Conservation (phyloP, 371 early-diverging fungal genomes). For the Gilbertella persicaria region DNA sequence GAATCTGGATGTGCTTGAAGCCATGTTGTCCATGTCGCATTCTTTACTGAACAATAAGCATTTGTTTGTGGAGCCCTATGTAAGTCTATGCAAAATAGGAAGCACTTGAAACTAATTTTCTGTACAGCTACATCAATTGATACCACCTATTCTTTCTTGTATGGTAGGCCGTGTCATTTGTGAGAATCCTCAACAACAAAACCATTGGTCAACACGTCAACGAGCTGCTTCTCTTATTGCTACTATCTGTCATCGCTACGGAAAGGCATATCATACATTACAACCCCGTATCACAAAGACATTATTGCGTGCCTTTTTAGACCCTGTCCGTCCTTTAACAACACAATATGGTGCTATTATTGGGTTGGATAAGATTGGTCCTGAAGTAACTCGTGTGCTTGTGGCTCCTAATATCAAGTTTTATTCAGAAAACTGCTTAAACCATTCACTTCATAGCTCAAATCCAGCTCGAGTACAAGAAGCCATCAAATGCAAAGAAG, state of each 20-base stretch:
- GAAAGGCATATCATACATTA: slow-evolving; percentile 80
- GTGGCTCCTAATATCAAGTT: slow-evolving; percentile 78
- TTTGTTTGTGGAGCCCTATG: slow-evolving; percentile 97
- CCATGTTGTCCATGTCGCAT: slow-evolving; percentile 82
- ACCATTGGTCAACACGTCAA: slow-evolving; percentile 86
- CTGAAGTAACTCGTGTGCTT: slow-evolving; percentile 74
- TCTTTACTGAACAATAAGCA: slow-evolving; percentile 90
- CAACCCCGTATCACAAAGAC: slow-evolving; percentile 90
- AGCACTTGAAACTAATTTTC: neutral
- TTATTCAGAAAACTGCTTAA: slow-evolving; percentile 49
- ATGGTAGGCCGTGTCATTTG: slow-evolving; percentile 87
- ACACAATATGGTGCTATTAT: slow-evolving; percentile 91
- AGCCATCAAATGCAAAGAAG: slow-evolving; percentile 43
- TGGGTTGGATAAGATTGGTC: slow-evolving; percentile 78
- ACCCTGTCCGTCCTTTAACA: slow-evolving; percentile 77
- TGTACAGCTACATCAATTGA: slow-evolving; percentile 93
- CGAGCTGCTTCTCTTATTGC: slow-evolving; percentile 77
- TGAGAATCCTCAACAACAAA: slow-evolving; percentile 60
- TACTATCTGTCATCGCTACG: slow-evolving; percentile 72
- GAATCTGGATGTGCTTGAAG: slow-evolving; percentile 66
- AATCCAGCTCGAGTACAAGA: slow-evolving; percentile 31
- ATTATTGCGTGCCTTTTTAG: slow-evolving; percentile 84
- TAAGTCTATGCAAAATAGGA: slow-evolving; percentile 36
- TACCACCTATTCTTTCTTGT: slow-evolving; percentile 96
- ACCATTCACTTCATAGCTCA: slow-evolving; percentile 19